Conservation (phyloP, 345 rosid species). For the Eucalyptus microcorys region DNA sequence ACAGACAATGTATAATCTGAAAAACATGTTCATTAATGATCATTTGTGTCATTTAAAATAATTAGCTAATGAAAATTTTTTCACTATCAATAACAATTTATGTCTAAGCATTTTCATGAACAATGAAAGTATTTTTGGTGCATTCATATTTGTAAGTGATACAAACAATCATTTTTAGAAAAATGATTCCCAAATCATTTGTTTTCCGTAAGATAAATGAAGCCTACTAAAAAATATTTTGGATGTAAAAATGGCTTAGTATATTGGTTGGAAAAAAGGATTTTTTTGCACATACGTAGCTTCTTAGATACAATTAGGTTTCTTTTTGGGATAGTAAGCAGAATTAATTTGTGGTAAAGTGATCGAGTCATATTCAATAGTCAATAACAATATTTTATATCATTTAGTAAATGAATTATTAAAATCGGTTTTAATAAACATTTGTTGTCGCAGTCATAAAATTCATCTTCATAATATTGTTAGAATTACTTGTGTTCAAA, state of each 20-base stretch:
- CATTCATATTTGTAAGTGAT: not conserved
- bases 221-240: too few relatives aligned
- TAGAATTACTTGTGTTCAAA: too few relatives aligned
- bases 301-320: not conserved
- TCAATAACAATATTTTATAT: too few relatives aligned
- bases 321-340: not conserved
- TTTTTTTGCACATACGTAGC: not conserved
- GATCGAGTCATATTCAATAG: too few relatives aligned
- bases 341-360: not conserved
- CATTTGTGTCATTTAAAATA: not conserved
- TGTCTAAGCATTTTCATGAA: not conserved
- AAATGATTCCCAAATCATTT: too few relatives aligned
- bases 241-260: too few relatives aligned
- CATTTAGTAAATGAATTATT: too few relatives aligned
- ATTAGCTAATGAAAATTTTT: not conserved
- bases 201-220: too few relatives aligned
- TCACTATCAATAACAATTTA: not conserved
- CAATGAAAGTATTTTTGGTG: not conserved
- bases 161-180: not conserved
- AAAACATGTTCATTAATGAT: not conserved
- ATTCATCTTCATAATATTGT: too few relatives aligned
- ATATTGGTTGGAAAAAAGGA: not conserved
- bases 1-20: not conserved
- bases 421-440: too few relatives aligned
- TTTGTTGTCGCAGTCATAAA: too few relatives aligned